Evolutionary conservation across 1,284 basidiomycete species (phyloP).

Genomic region (Phenoliferia sp.): DNA sequence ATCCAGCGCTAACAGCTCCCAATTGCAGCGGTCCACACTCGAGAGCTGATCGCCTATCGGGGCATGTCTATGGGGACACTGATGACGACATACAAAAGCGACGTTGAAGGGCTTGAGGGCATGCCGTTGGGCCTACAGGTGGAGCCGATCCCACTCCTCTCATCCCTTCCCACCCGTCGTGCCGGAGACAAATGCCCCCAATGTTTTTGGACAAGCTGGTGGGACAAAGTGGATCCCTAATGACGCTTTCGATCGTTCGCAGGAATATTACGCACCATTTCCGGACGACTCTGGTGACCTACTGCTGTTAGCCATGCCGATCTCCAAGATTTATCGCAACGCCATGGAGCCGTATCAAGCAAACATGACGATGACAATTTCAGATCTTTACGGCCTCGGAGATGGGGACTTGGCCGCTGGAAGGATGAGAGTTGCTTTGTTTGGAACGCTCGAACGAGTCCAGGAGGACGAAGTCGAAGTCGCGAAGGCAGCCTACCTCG

Average conservation of each 20-base stretch:
- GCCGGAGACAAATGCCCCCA: no score
- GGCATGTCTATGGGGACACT: conserved; percentile 14
- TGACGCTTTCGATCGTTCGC: no score
- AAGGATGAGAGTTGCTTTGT: conserved; percentile 29
- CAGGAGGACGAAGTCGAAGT: conserved; percentile 13
- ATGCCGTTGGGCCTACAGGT: conserved; percentile 29
- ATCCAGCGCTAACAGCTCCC: neutral
- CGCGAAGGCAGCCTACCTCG: conserved; percentile 21
- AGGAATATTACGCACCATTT: conserved; percentile 32
- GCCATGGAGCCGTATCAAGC: conserved; percentile 27
- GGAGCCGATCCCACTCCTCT: neutral
- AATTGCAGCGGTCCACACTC: conserved; percentile 25
- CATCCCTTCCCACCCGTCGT: no score
- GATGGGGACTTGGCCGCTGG: conserved; percentile 30
- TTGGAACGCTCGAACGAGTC: conserved; percentile 27
- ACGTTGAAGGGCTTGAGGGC: conserved; percentile 2
- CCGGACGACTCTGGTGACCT: conserved; percentile 30
- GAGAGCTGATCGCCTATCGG: conserved; percentile 28
- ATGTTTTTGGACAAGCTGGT: no score
- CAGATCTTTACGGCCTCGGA: conserved; percentile 28
- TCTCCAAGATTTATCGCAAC: conserved; percentile 32
- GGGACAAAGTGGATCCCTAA: no score
- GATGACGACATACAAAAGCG: conserved; percentile 22
- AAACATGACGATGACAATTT: conserved; percentile 30
- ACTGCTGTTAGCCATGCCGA: conserved; percentile 30